Conservation (phyloP, 208 protist genomes). For the Trypanosoma melophagium region DNA sequence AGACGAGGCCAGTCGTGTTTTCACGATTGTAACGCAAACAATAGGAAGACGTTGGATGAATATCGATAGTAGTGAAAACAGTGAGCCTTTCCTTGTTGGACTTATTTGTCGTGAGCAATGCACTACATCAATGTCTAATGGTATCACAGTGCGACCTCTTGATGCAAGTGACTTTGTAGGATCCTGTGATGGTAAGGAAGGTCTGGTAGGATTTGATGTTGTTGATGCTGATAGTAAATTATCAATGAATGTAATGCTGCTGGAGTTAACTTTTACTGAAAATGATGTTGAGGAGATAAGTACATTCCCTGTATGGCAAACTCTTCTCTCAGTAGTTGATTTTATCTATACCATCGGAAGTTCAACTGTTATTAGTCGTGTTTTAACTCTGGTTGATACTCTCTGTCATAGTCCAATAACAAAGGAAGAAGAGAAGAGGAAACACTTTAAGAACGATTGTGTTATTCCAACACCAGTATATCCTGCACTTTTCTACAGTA, state of each 20-base stretch:
- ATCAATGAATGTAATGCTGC: conserved; percentile 19
- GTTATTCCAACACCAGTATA: not conserved
- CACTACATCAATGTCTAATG: not conserved
- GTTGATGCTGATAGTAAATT: not conserved
- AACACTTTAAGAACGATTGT: not conserved
- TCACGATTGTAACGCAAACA: not conserved
- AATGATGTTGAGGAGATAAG: not conserved
- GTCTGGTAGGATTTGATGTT: not conserved
- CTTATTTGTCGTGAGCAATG: conserved; percentile 12
- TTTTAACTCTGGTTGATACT: conserved; percentile 5
- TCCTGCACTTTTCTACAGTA: no score
- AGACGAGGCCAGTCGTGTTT: not conserved
- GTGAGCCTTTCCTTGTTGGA: conserved; percentile 16
- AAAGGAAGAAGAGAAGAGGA: not conserved
- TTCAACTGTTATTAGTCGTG: not conserved
- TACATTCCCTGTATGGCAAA: conserved; percentile 18
- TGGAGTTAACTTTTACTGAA: conserved; percentile 1
- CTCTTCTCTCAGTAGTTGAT: conserved; percentile 24
- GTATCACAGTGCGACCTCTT: not conserved
- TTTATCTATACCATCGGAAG: conserved; percentile 25
- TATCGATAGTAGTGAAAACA: not conserved
- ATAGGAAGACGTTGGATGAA: not conserved
- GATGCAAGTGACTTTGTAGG: not conserved
- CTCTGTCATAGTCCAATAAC: not conserved
- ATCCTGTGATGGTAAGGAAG: not conserved